Base-by-base conservation (phyloP, 345 rosid genomes). In the Carallia brachiata region DNA sequence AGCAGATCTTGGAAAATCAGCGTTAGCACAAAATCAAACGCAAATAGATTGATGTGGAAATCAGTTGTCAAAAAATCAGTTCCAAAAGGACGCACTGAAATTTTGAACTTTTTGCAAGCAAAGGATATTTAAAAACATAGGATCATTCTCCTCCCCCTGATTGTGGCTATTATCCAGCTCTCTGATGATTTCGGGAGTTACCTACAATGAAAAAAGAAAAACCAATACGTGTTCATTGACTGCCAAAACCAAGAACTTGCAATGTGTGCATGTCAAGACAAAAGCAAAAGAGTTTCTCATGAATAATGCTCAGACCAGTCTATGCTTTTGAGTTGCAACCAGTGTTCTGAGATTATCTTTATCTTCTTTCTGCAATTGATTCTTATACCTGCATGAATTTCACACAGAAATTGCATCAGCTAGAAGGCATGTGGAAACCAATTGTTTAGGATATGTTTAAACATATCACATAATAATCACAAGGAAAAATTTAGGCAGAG, bases 121-220 rank as follows among this genome's bases (percentile, higher is more conserved):
- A 90, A 91, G 97, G 97, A 92, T 94, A 94, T 90, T 76, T 50
- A 80, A 80, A 69, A 72, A 39, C 87, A 84, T 84, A n/a, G 78
- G 83, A 79, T 89, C 88, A 13, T 79, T 95, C 77, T 84, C 87
- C 82, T 94, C 97, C 17, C 98, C 95, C 19, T 96, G 92, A 81
- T 79, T 90, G 70, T 89, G 87, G 79, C 94, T 88, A 68, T 81
- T 84, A 66, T 84, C 84, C 30, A 95, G 82, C 84, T 95, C 99
- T 75, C 90, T 85, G 47, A 74, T 52, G 73, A 95, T 90, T 82
- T 89, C 97, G 61, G 94, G 93, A 52, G 99, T 88, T 71, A 95
- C 93, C 98, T 95, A 71, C 59, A 70, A 19, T 30, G 44, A 67
- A 32, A 67, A 17, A 65, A 19, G 48, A 36, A 27, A 17, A 17